Conservation (phyloP, 345 rosid genomes). For the Jatropha curcas region DNA sequence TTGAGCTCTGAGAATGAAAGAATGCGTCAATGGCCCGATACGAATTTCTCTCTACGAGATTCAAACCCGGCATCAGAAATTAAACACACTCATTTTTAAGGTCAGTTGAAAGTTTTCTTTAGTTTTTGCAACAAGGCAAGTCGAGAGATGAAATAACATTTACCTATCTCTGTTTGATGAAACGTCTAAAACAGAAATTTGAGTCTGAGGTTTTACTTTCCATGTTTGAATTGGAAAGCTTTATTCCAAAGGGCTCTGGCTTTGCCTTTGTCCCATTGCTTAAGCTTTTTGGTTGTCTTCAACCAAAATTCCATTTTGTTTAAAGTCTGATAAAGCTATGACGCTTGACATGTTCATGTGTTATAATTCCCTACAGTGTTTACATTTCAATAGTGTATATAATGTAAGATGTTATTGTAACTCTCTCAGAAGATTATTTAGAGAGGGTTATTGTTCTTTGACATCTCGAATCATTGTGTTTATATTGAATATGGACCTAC, state of each 20-base stretch:
- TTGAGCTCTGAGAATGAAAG: not conserved
- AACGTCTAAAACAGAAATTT: not conserved
- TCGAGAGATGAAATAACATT: not conserved
- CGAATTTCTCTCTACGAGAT: not conserved
- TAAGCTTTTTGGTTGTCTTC: too few relatives aligned
- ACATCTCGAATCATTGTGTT: not conserved
- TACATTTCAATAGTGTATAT: too few relatives aligned
- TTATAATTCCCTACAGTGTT: not conserved
- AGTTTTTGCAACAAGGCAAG: not conserved
- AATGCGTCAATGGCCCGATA: not conserved
- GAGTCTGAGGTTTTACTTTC: too few relatives aligned
- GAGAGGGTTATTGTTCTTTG: not conserved
- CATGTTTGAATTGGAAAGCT: too few relatives aligned
- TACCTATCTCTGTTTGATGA: not conserved
- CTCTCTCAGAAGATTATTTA: too few relatives aligned
- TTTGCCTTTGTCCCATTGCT: too few relatives aligned
- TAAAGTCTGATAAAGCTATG: too few relatives aligned
- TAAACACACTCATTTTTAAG: not conserved
- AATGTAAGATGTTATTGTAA: too few relatives aligned
- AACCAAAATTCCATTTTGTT: too few relatives aligned
- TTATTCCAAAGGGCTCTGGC: too few relatives aligned
- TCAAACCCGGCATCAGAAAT: not conserved
- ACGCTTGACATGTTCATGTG: not conserved
- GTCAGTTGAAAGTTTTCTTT: not conserved
- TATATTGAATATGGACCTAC: not conserved